These are phyloP conservation scores for Chara braunii DNA, from an alignment of 139 green algal species.

Conservation along the genomic window DNA sequence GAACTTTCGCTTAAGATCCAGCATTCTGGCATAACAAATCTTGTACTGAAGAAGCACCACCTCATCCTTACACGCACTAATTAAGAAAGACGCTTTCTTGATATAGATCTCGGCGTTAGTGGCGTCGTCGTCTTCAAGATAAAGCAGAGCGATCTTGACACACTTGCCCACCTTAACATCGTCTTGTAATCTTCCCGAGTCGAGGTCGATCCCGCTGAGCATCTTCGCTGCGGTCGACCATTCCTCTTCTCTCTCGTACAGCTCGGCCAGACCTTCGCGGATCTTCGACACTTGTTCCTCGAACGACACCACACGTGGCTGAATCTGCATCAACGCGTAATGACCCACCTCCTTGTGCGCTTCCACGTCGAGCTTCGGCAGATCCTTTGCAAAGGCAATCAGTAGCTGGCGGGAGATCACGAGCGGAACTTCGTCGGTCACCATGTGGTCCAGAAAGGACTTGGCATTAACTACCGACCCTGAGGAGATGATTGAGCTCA, in stretches of 20 bases:
- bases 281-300: slow-evolving; percentile 45
- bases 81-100: slow-evolving; percentile 81
- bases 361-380: slow-evolving; percentile 25
- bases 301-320: slow-evolving; percentile 39
- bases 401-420: slow-evolving; percentile 37
- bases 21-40: slow-evolving; percentile 84
- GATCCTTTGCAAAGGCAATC: slow-evolving; percentile 17
- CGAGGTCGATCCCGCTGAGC: slow-evolving; percentile 80
- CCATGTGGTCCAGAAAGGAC: slow-evolving; percentile 39
- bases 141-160: slow-evolving; percentile 92
- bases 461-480: slow-evolving; percentile 20
- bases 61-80: slow-evolving; percentile 61
- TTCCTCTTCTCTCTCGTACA: slow-evolving; percentile 72
- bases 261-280: slow-evolving; percentile 55
- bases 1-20: slow-evolving; percentile 91
- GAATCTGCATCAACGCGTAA: slow-evolving; percentile 36
- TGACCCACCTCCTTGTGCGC: slow-evolving; percentile 39
- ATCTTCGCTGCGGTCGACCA: slow-evolving; percentile 79
- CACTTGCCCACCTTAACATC: slow-evolving; percentile 58
- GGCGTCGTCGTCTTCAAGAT: slow-evolving; percentile 78
- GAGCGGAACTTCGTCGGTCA: slow-evolving; percentile 39
- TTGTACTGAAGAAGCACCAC: slow-evolving; percentile 90
- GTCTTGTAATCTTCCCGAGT: slow-evolving; percentile 28
- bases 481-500: slow-evolving; percentile 13
- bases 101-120: slow-evolving; percentile 83